A percentile compares a stretch with the other conserved stretches of the same genome.
These are phyloP conservation scores for Diaporthe citri DNA, from an alignment of 2,329 filamentous ascomycete species.

Conservation along the genomic window DNA sequence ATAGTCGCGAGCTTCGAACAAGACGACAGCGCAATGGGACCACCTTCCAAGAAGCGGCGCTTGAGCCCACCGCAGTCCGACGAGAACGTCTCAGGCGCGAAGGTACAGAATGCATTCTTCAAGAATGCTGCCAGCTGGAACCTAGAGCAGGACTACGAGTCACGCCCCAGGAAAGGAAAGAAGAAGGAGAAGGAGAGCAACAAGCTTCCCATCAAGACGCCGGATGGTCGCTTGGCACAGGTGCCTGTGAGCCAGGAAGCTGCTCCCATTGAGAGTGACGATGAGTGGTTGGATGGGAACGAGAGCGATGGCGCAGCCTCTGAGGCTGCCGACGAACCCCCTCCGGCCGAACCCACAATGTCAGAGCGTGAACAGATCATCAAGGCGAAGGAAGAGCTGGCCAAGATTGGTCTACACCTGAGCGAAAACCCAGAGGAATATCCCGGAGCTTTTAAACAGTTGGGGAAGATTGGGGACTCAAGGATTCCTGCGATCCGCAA, in stretches of 20 bases:
- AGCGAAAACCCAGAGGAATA: conserved; percentile 97
- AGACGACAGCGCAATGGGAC: conserved; percentile 57
- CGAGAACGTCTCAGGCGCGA: conserved; percentile 52
- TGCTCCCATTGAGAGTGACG: conserved; percentile 69
- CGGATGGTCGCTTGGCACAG: conserved; percentile 76
- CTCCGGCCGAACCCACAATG: conserved; percentile 71
- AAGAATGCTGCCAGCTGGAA: conserved; percentile 86
- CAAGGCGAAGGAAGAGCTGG: conserved; percentile 92
- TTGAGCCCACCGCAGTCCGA: conserved; percentile 65
- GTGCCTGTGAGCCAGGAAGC: conserved; percentile 66
- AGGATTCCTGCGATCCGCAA: conserved; percentile 83
- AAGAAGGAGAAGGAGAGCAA: conserved; percentile 81
- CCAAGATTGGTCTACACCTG: conserved; percentile 81
- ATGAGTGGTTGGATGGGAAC: conserved; percentile 73
- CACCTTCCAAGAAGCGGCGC: conserved; percentile 69
- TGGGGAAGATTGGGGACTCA: conserved; percentile 80
- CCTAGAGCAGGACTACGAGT: conserved; percentile 92
- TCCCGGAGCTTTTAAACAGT: conserved; percentile 79
- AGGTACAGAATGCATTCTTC: conserved; percentile 75
- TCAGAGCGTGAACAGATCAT: conserved; percentile 84
- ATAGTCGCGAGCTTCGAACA: neutral
- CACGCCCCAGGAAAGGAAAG: conserved; percentile 78
- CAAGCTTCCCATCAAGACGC: conserved; percentile 87
- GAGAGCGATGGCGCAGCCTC: conserved; percentile 66
- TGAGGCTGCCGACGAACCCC: conserved; percentile 55